phyloP scores from a whole-genome alignment of 208 protist species.

The Trypanosoma melophagium region DNA sequence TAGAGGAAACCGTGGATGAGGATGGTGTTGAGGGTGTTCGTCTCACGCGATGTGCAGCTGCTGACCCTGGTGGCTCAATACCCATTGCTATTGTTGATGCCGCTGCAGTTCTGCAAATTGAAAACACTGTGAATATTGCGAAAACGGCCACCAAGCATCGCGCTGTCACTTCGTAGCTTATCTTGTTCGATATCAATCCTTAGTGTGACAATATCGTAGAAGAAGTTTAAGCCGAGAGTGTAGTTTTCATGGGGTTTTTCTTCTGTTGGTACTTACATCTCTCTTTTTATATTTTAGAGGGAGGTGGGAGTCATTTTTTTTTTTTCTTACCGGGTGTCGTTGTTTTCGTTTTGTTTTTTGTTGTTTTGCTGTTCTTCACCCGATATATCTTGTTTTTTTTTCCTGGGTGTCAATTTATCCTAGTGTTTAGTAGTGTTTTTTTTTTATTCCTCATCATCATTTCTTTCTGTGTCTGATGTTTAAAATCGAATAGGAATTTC shows the following conservation, averaged over 20 bases:
- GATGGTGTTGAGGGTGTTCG: slow-evolving; percentile 25
- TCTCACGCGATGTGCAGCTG: slow-evolving; percentile 25
- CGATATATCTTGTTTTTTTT: not conserved
- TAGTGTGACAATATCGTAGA: too few relatives aligned
- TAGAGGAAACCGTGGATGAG: slow-evolving; percentile 24
- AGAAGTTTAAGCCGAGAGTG: too few relatives aligned
- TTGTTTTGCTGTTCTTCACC: slow-evolving; percentile 13
- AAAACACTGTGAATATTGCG: slow-evolving; percentile 21
- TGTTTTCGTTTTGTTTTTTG: slow-evolving; percentile 10
- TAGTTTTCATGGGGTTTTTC: too few relatives aligned
- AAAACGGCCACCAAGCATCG: not conserved
- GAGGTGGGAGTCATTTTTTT: too few relatives aligned
- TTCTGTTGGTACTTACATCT: too few relatives aligned
- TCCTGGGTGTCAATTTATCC: too few relatives aligned
- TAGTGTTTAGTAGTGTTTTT: too few relatives aligned
- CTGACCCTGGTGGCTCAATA: slow-evolving; percentile 34
- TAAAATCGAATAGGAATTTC: not conserved
- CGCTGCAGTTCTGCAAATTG: slow-evolving; percentile 20
- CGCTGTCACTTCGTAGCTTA: too few relatives aligned
- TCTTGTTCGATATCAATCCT: too few relatives aligned
- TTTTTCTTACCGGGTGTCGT: not conserved
- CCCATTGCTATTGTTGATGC: slow-evolving; percentile 21
- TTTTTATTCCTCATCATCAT: not conserved
- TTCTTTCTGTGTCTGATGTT: not conserved
- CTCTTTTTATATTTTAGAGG: too few relatives aligned